Conservation (phyloP, 1,139 yeast genomes). For the Geotrichum carabidarum region DNA sequence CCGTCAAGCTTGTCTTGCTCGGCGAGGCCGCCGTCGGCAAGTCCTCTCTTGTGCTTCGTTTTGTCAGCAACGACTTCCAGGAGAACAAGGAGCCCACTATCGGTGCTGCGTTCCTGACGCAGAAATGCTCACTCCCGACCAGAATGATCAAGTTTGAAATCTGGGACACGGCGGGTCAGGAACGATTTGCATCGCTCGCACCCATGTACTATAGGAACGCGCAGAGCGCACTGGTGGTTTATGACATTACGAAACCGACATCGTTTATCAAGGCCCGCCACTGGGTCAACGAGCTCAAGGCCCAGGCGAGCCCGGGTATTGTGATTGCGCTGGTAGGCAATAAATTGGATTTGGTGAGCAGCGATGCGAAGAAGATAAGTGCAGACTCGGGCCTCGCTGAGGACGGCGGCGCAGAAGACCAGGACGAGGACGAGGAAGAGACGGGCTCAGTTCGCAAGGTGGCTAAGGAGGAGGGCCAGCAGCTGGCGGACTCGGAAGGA, state of each 20-base stretch:
- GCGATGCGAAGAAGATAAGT: not conserved
- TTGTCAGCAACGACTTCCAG: conserved; percentile 92
- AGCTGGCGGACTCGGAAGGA: conserved; percentile 77
- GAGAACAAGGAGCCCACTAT: conserved; percentile 96
- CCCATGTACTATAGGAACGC: conserved; percentile 98
- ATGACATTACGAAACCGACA: conserved; percentile 95
- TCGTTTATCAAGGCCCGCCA: conserved; percentile 96
- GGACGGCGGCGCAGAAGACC: conserved; percentile 35
- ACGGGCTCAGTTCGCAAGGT: conserved; percentile 60
- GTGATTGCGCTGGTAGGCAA: conserved; percentile 93
- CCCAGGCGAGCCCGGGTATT: conserved; percentile 87
- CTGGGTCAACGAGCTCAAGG: conserved; percentile 96
- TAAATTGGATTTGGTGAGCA: conserved; percentile 60
- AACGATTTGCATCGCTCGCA: conserved; percentile 90
- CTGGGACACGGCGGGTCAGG: conserved; percentile 98
- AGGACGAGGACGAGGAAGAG: conserved; percentile 29
- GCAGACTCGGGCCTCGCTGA: conserved; percentile 10
- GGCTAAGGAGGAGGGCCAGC: conserved; percentile 79
- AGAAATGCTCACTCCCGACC: conserved; percentile 85
- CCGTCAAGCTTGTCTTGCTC: conserved; percentile 80
- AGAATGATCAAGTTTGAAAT: conserved; percentile 91
- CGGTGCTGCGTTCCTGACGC: conserved; percentile 96
- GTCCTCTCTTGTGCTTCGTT: conserved; percentile 84
- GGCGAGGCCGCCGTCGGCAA: conserved; percentile 99
- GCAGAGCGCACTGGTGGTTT: conserved; percentile 95